Evolutionary conservation across 2,329 filamentous ascomycete species (phyloP).

Genomic region (Xylariomycetidae sp.): DNA sequence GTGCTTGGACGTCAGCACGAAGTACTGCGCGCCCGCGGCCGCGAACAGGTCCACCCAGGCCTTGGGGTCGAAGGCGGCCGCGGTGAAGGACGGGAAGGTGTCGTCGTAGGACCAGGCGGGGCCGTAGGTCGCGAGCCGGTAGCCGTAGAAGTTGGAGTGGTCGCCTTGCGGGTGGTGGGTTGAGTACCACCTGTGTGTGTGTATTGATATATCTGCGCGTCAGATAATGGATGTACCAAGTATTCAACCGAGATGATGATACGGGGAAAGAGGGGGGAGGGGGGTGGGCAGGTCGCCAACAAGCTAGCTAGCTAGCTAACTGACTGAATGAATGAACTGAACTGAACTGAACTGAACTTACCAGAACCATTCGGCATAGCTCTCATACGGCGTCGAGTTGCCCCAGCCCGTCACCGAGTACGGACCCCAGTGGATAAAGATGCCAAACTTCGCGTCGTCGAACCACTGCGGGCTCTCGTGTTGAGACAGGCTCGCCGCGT

Average conservation of each 20-base stretch:
- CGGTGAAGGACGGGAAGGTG: constrained; percentile 50
- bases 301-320: neutral
- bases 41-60: constrained; percentile 35
- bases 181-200: constrained; percentile 23
- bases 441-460: constrained; percentile 51
- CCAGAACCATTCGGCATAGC: constrained; percentile 46
- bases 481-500: constrained; percentile 29
- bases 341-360: constrained; percentile 28
- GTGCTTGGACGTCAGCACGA: constrained; percentile 43
- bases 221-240: too few relatives aligned
- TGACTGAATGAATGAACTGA: neutral
- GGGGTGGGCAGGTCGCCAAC: neutral
- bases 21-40: constrained; percentile 36
- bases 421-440: constrained; percentile 57
- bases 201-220: too few relatives aligned
- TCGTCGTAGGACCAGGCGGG: constrained; percentile 51
- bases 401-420: constrained; percentile 56
- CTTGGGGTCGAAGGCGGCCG: constrained; percentile 43
- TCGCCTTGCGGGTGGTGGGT: constrained; percentile 37
- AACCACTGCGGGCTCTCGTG: constrained; percentile 49
- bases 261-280: neutral
- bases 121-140: constrained; percentile 47
- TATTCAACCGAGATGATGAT: constrained; percentile 8
- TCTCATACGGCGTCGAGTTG: constrained; percentile 33
- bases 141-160: constrained; percentile 39